Evolutionary conservation across 345 rosid genomes (phyloP).

Genomic region (Linum trigynum): DNA sequence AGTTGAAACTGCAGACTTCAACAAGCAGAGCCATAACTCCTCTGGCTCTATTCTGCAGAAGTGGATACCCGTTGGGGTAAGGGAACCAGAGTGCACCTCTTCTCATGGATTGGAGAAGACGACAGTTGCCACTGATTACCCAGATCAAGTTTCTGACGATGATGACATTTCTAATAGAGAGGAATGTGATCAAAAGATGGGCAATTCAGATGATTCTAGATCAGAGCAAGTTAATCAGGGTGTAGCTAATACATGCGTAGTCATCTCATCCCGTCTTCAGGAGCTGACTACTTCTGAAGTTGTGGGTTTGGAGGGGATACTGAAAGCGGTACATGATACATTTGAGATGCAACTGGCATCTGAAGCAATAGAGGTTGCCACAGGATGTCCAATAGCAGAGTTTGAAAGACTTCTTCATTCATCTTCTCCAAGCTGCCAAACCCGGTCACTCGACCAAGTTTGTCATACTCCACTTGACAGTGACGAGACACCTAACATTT

Average conservation of each 20-base stretch:
- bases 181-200: conserved; percentile 1
- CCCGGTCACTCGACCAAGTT: conserved; percentile 21
- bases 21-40: conserved; percentile 30
- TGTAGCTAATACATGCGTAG: conserved; percentile 12
- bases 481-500: conserved; percentile 32
- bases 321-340: conserved; percentile 28
- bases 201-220: conserved; percentile 7
- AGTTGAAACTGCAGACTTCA: conserved; percentile 15
- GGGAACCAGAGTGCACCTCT: conserved; percentile 15
- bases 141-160: conserved; percentile 13
- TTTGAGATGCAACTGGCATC: conserved; percentile 30
- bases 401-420: conserved; percentile 42
- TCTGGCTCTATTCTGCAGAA: conserved; percentile 33
- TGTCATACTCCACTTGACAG: conserved; percentile 20
- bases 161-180: conserved; percentile 11
- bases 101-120: conserved; percentile 13
- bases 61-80: conserved; percentile 41
- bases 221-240: conserved; percentile 14
- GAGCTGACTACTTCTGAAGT: conserved; percentile 11
- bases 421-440: conserved; percentile 36
- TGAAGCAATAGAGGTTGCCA: conserved; percentile 40
- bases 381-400: conserved; percentile 45
- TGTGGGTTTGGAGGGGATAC: conserved; percentile 22
- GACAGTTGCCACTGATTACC: conserved; percentile 15
- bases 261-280: conserved; percentile 14